These are phyloP conservation scores for Aspergillus costaricaensis DNA, from an alignment of 2,329 filamentous ascomycete species.

Conservation along the genomic window DNA sequence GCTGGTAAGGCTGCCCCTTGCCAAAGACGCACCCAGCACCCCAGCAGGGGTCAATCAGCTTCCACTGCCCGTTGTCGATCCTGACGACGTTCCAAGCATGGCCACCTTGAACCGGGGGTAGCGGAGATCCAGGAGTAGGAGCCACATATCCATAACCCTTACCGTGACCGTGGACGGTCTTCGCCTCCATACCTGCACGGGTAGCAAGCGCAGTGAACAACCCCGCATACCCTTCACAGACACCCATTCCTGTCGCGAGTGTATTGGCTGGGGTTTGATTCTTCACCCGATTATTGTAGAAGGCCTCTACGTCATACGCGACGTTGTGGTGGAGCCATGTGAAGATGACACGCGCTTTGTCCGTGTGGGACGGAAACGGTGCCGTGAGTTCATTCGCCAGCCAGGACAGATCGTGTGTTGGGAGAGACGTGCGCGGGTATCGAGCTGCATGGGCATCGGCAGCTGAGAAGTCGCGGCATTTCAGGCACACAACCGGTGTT, in stretches of 20 bases:
- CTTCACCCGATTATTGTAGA: slow-evolving; percentile 71
- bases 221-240: slow-evolving; percentile 88
- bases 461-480: slow-evolving; percentile 83
- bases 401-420: slow-evolving; percentile 67
- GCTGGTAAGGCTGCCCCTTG: slow-evolving; percentile 60
- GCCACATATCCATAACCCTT: slow-evolving; percentile 78
- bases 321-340: slow-evolving; percentile 96
- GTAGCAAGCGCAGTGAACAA: slow-evolving; percentile 77
- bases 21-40: slow-evolving; percentile 72
- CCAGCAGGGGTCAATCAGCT: slow-evolving; percentile 90
- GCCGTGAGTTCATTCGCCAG: slow-evolving; percentile 76
- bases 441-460: slow-evolving; percentile 77
- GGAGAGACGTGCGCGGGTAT: slow-evolving; percentile 72
- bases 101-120: slow-evolving; percentile 63
- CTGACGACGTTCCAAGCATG: slow-evolving; percentile 95
- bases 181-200: slow-evolving; percentile 75
- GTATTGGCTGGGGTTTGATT: slow-evolving; percentile 70
- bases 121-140: slow-evolving; percentile 62
- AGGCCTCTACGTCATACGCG: slow-evolving; percentile 75
- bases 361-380: slow-evolving; percentile 77
- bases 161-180: slow-evolving; percentile 75
- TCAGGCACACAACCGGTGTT: slow-evolving; percentile 60
- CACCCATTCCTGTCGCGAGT: slow-evolving; percentile 74
- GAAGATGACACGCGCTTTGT: slow-evolving; percentile 91
- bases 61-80: slow-evolving; percentile 86